Evolutionary conservation across 1,139 yeast species (phyloP).

Genomic region (Lodderomyces oxycetoniae): DNA sequence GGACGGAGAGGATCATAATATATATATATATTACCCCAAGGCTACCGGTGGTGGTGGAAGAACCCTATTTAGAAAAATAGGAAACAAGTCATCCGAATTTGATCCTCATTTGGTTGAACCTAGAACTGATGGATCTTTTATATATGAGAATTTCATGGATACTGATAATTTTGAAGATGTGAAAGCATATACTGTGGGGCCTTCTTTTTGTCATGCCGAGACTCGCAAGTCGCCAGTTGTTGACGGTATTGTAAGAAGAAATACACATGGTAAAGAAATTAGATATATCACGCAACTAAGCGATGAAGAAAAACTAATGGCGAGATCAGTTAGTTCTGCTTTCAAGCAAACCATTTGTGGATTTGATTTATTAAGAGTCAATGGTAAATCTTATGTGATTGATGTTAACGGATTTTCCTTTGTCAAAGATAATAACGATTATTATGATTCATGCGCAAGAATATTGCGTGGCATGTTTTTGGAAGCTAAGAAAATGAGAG

Average conservation of each 20-base stretch:
- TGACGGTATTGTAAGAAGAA: conserved; percentile 95
- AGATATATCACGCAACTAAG: conserved; percentile 80
- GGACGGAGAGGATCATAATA: conserved; percentile 98
- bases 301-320: conserved; percentile 73
- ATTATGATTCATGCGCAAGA: conserved; percentile 79
- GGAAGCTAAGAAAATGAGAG: conserved; percentile 48
- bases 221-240: conserved; percentile 98
- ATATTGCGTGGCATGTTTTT: conserved; percentile 73
- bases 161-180: conserved; percentile 98
- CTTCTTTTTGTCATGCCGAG: conserved; percentile 90
- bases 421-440: conserved; percentile 85
- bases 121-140: conserved; percentile 84
- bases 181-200: conserved; percentile 96
- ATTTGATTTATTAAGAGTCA: conserved; percentile 85
- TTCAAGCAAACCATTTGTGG: conserved; percentile 98
- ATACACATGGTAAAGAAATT: conserved; percentile 96
- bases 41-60: conserved; percentile 97
- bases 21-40: conserved; percentile 83
- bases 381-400: conserved; percentile 85
- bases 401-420: conserved; percentile 98
- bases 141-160: conserved; percentile 94
- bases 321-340: conserved; percentile 63
- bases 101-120: conserved; percentile 75
- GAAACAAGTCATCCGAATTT: conserved; percentile 94
- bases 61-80: conserved; percentile 87